phyloP scores from a whole-genome alignment of 2,329 filamentous ascomycete species.

The Colletotrichum shisoi region DNA sequence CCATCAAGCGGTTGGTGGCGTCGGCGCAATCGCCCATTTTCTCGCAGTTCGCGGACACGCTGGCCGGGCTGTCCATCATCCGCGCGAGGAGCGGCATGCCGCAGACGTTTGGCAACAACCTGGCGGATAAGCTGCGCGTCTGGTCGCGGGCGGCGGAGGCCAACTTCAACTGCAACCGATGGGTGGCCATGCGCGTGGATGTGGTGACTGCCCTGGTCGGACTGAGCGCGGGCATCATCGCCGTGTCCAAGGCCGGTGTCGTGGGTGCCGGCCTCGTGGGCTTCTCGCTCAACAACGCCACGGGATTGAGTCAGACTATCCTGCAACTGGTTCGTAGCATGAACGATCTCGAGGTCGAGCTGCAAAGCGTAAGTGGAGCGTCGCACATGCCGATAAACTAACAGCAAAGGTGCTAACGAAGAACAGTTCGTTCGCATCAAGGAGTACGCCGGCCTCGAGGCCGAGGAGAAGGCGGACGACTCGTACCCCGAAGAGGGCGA shows the following conservation, averaged over 20 bases:
- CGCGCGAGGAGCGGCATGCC: constrained; percentile 55
- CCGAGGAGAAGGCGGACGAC: constrained; percentile 55
- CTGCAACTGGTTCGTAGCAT: constrained; percentile 60
- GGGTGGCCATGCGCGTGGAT: constrained; percentile 64
- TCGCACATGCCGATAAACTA: too few relatives aligned
- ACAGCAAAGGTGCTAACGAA: neutral
- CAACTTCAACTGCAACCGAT: constrained; percentile 65
- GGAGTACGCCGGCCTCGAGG: constrained; percentile 57
- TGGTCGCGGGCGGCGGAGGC: constrained; percentile 59
- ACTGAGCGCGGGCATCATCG: constrained; percentile 61
- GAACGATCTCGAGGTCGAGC: constrained; percentile 65
- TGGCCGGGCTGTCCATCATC: constrained; percentile 60
- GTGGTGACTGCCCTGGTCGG: constrained; percentile 62
- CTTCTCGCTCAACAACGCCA: constrained; percentile 65
- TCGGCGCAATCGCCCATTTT: constrained; percentile 63
- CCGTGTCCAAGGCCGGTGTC: constrained; percentile 56
- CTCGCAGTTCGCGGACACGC: constrained; percentile 63
- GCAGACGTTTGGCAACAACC: constrained; percentile 55
- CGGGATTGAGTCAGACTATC: constrained; percentile 62
- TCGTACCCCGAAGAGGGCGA: constrained; percentile 51
- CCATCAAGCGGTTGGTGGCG: constrained; percentile 56
- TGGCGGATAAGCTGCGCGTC: constrained; percentile 60
- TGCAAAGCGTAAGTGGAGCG: constrained; percentile 59
- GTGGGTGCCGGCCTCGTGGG: constrained; percentile 63
- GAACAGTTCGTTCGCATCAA: constrained; percentile 58